phyloP scores from a whole-genome alignment of 176 grass and related monocot genomes.

The Aegilops longissima region DNA sequence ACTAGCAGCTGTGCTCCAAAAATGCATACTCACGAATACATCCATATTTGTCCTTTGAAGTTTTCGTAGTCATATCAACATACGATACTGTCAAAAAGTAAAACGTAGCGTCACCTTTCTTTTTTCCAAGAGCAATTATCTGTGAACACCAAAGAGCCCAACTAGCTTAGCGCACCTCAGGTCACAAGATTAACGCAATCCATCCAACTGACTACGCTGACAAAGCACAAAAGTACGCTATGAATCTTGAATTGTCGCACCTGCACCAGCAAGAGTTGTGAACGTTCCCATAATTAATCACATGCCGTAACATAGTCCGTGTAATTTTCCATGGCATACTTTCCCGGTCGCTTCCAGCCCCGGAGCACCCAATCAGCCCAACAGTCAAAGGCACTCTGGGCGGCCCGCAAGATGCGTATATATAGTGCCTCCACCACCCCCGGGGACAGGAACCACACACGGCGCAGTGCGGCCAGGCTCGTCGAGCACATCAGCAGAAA shows the following conservation, averaged over 20 bases:
- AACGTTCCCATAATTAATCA: background rate
- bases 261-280: background rate
- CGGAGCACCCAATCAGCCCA: background rate
- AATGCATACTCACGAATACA: background rate
- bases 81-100: too few species aligned
- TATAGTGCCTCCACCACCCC: conserved; percentile 10
- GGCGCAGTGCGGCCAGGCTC: background rate
- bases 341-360: conserved; percentile 34
- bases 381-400: background rate
- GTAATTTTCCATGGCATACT: background rate
- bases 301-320: background rate
- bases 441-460: background rate
- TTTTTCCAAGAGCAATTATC: background rate
- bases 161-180: background rate
- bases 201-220: background rate
- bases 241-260: background rate
- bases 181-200: background rate
- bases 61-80: background rate
- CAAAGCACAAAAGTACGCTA: background rate
- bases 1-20: too few species aligned
- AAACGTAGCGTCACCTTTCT: background rate
- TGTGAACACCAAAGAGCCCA: background rate
- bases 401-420: conserved; percentile 15
- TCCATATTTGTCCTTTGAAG: background rate
- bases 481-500: conserved; percentile 1